Evolutionary conservation across 129 eudicot species (phyloP).

Genomic region (Escallonia rubra): DNA sequence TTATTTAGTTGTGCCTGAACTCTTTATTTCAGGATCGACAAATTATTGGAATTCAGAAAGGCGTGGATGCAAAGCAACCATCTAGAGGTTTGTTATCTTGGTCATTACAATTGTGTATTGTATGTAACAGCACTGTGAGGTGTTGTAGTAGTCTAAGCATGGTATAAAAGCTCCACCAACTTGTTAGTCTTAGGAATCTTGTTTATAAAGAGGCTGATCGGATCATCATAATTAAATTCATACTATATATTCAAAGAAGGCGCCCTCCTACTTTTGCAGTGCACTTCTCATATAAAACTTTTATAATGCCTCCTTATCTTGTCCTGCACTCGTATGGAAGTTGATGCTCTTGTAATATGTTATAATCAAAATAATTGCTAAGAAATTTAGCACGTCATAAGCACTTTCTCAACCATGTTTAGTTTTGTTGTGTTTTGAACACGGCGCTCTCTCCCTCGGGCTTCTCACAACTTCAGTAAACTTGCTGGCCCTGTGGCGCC

Average conservation of each 20-base stretch:
- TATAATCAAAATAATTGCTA: too few relatives aligned
- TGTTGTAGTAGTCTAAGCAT: not conserved
- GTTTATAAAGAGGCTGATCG: not conserved
- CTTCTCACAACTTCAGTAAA: too few relatives aligned
- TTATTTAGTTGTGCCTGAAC: not conserved
- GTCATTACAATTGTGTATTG: not conserved
- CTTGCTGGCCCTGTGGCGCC: too few relatives aligned
- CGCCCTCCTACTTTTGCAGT: not conserved
- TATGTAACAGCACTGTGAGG: not conserved
- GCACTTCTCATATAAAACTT: not conserved
- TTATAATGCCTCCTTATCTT: not conserved
- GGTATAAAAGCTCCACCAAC: not conserved
- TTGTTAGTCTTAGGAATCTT: not conserved
- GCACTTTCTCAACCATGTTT: too few relatives aligned
- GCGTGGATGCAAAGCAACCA: not conserved
- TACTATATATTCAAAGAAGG: too few relatives aligned
- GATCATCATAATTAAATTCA: too few relatives aligned
- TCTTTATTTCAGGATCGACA: constrained; percentile 24
- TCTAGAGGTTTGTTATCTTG: constrained; percentile 15
- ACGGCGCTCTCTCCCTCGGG: too few relatives aligned
- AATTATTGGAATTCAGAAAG: constrained; percentile 28
- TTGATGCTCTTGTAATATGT: too few relatives aligned
- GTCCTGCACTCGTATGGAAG: too few relatives aligned
- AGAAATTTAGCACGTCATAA: too few relatives aligned
- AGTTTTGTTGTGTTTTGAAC: too few relatives aligned